These are phyloP conservation scores for Tulasnella sp. DNA, from an alignment of 768 basidiomycete species.

Conservation along the genomic window DNA sequence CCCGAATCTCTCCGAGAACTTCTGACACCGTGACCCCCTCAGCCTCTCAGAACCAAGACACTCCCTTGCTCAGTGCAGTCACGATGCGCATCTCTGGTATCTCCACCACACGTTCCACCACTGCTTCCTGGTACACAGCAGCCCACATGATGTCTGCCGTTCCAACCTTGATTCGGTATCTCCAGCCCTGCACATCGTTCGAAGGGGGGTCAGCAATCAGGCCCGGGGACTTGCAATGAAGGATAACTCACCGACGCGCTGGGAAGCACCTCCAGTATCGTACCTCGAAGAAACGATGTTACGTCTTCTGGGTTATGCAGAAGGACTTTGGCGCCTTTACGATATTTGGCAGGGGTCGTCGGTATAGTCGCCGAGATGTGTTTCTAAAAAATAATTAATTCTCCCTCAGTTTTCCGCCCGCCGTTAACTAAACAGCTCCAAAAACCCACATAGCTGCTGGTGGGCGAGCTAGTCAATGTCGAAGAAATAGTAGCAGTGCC, in stretches of 20 bases:
- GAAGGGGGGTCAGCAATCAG: neutral
- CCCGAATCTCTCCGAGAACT: neutral
- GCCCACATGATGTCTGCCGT: neutral
- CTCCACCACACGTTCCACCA: neutral
- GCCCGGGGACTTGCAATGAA: neutral
- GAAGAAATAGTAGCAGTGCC: neutral
- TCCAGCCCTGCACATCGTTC: neutral
- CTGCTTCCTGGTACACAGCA: neutral
- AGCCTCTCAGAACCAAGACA: neutral
- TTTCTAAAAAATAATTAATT: neutral
- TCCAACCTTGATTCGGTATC: neutral
- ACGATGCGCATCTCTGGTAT: neutral
- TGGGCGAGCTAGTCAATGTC: neutral
- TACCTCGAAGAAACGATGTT: neutral
- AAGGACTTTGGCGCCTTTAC: neutral
- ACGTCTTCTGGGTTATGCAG: neutral
- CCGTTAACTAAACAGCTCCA: neutral
- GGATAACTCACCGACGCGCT: neutral
- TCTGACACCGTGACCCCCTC: neutral
- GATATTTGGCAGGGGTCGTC: neutral
- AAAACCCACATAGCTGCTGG: neutral
- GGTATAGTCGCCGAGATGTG: neutral
- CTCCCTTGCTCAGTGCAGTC: neutral
- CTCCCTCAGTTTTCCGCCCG: neutral
- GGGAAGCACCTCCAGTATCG: neutral